Conservation (phyloP, 257 asterid species). For the Capsicum rhomboideum region DNA sequence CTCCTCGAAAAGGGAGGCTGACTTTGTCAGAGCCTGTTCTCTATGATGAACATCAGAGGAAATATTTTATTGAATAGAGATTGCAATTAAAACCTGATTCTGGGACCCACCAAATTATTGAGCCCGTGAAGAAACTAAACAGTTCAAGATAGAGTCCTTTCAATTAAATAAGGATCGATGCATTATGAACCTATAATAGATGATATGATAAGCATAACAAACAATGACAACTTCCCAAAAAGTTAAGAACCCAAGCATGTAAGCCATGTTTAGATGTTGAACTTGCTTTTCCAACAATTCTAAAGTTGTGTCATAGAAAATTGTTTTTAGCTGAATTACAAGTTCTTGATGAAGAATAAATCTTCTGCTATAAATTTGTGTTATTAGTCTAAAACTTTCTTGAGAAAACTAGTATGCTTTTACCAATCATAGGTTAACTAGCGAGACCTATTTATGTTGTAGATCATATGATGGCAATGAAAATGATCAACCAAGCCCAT, state of each 20-base stretch:
- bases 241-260: background rate
- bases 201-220: background rate
- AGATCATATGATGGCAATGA: constrained; percentile 99
- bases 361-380: background rate
- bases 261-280: background rate
- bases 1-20: background rate
- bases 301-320: background rate
- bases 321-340: background rate
- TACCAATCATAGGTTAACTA: background rate
- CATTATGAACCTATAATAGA: background rate
- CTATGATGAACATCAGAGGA: background rate
- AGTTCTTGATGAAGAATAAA: background rate
- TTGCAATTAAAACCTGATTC: background rate
- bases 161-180: background rate
- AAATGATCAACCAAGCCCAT: constrained; percentile 85
- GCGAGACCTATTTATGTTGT: constrained; percentile 1
- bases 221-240: background rate
- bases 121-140: background rate
- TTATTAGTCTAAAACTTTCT: background rate
- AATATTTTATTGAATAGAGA: background rate
- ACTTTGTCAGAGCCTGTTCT: background rate
- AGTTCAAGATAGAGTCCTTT: background rate
- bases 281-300: background rate
- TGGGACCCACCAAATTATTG: background rate
- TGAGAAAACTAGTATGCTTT: background rate